A percentile compares a stretch with the other conserved stretches of the same genome.
phyloP scores from a whole-genome alignment of 2,329 filamentous ascomycete species.

The Pseudogymnoascus pannorum region DNA sequence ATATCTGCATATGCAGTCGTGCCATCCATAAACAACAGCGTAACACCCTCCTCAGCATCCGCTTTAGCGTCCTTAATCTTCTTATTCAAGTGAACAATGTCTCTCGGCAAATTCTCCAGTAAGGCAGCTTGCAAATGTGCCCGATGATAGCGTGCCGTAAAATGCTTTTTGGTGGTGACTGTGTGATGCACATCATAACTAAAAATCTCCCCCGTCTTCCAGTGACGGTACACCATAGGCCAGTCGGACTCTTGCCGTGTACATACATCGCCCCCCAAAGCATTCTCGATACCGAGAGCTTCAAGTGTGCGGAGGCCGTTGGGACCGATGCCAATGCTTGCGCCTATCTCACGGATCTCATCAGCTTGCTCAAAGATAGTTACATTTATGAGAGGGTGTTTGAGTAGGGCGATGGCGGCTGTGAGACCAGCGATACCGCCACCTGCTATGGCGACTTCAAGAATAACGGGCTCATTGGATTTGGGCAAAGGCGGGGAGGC shows the following conservation, averaged over 20 bases:
- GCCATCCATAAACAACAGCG: constrained; percentile 28
- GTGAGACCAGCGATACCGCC: constrained; percentile 34
- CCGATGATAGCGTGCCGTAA: constrained; percentile 31
- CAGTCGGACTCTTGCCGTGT: constrained; percentile 27
- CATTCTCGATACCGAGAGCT: constrained; percentile 29
- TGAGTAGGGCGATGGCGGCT: constrained; percentile 29
- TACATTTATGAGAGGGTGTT: constrained; percentile 27
- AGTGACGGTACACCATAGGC: constrained; percentile 33
- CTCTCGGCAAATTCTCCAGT: constrained; percentile 25
- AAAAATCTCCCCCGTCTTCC: constrained; percentile 33
- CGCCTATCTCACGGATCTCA: constrained; percentile 32
- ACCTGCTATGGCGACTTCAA: constrained; percentile 29
- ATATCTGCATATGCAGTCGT: constrained; percentile 26
- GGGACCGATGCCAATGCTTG: constrained; percentile 32
- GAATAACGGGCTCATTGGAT: neutral
- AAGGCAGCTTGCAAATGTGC: constrained; percentile 31
- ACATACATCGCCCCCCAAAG: constrained; percentile 28
- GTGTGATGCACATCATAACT: constrained; percentile 28
- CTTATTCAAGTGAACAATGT: constrained; percentile 28
- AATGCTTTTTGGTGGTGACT: constrained; percentile 27
- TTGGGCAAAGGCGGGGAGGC: no score
- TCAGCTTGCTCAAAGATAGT: constrained; percentile 31
- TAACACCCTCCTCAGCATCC: constrained; percentile 17
- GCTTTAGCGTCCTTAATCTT: constrained; percentile 19
- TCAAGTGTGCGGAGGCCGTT: constrained; percentile 33